Percentiles rank a stretch among this genome's conserved stretches.
Conservation (phyloP, 164 flowering plant species). For the Taxillus chinensis region DNA sequence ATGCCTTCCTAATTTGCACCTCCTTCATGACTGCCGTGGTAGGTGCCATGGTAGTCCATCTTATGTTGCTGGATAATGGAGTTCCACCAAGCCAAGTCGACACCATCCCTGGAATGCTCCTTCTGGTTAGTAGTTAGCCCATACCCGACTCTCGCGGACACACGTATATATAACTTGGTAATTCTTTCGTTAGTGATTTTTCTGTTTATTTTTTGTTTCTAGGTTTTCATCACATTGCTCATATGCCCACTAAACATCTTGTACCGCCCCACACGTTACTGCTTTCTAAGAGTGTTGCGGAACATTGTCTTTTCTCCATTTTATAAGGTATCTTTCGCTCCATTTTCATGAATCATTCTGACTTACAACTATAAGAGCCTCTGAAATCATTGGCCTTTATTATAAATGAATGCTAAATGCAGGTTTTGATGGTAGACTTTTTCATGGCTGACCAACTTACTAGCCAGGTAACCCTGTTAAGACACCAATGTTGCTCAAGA, state of each 20-base stretch:
- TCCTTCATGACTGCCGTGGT: slow-evolving; percentile 84
- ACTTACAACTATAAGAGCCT: too few species aligned
- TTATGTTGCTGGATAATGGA: slow-evolving; percentile 48
- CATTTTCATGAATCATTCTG: too few species aligned
- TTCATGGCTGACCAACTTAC: slow-evolving; percentile 99
- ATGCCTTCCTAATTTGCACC: slow-evolving; percentile 84
- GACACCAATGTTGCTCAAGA: slow-evolving; percentile 53
- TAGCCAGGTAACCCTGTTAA: slow-evolving; percentile 73
- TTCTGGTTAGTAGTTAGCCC: slow-evolving; percentile 36
- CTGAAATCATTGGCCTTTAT: background rate
- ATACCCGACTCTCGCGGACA: background rate
- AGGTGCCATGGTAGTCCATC: slow-evolving; percentile 77
- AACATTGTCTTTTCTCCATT: slow-evolving; percentile 90
- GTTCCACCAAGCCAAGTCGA: slow-evolving; percentile 54
- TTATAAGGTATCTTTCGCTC: slow-evolving; percentile 48
- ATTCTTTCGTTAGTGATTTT: background rate
- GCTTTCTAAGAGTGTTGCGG: slow-evolving; percentile 67
- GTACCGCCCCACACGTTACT: slow-evolving; percentile 79
- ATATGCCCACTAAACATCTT: slow-evolving; percentile 77
- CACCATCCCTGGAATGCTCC: slow-evolving; percentile 73
- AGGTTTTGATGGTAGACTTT: slow-evolving; percentile 94
- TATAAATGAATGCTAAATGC: slow-evolving; percentile 5
- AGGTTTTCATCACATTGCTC: slow-evolving; percentile 52
- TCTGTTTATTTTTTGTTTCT: slow-evolving; percentile 9
- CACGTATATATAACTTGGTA: background rate